Base-by-base conservation (phyloP, 257 asterid genomes). In the Fraxinus anomala region DNA sequence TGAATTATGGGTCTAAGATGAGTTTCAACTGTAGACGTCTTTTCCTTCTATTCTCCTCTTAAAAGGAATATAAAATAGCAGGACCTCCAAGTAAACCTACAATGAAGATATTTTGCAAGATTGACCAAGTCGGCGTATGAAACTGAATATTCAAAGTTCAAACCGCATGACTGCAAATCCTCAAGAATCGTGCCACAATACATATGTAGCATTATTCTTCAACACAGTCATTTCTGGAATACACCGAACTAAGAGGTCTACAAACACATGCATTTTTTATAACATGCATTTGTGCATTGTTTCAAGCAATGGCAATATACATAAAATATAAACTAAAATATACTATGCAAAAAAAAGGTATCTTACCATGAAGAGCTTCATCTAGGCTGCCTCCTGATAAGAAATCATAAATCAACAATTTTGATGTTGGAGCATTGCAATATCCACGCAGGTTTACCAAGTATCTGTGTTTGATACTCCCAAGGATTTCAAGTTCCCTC, bases 401-500 rank as follows among this genome's bases (percentile, higher is more conserved):
- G 75, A 78, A 93, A 86, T 93, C 98, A 84, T 93, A 93, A 72
- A 93, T 89, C 73, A 93, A 84, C 82, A 93, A 85, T 79, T 93
- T 92, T 54, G 97, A 88, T 3, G 96, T 84, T 54, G 94, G 97
- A 51, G 97, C 88, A 85, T 91, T 93, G 89, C 98, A 93, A 81
- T 93, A 93, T 81, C 98, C 98, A 73, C 98, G 89, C 74, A 93
- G 93, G 81, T 93, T 93, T 77, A 93, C 98, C 74, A 93, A 86
- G 83, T 90, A 87, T 59, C 94, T 82, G 76, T 93, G 98, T 75
- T 93, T 93, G 81, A 93, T 91, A 89, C 98, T 91, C 78, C 98
- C 98, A 81, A 93, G 98, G 82, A 93, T 93, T 80, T 88, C 98
- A 85, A 93, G 98, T 85, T 93, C 98, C 85, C 98, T 88, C 80